Percentiles rank a stretch among this genome's conserved stretches.
Conservation (phyloP, 2,329 filamentous ascomycete genomes). For the Thelonectria blattea region DNA sequence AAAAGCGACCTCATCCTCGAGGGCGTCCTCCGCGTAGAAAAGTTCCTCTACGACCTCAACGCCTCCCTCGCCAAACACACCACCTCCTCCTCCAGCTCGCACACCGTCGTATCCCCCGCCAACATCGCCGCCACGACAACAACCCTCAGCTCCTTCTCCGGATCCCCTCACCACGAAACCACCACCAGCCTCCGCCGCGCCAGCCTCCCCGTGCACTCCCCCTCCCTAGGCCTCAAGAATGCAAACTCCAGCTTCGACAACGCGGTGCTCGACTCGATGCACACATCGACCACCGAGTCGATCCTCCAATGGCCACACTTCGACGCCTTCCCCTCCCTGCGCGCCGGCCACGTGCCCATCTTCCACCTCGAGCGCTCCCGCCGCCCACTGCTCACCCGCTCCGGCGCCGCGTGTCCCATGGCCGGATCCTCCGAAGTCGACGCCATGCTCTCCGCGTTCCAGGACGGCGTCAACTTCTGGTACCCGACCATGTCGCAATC, state of each 20-base stretch:
- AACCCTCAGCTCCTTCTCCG: slow-evolving; percentile 32
- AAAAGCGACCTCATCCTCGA: slow-evolving; percentile 60
- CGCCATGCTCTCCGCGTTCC: slow-evolving; percentile 50
- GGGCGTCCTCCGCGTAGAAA: slow-evolving; percentile 55
- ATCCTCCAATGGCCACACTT: slow-evolving; percentile 60
- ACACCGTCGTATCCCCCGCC: slow-evolving; percentile 26
- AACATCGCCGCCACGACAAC: background rate
- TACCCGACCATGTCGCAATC: slow-evolving; percentile 55
- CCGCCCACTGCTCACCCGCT: slow-evolving; percentile 41
- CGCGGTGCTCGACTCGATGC: slow-evolving; percentile 56
- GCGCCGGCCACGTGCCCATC: slow-evolving; percentile 51
- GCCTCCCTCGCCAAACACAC: slow-evolving; percentile 44
- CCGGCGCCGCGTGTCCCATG: slow-evolving; percentile 49
- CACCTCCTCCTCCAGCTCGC: background rate
- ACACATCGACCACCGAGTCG: slow-evolving; percentile 57
- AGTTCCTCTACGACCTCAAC: slow-evolving; percentile 52
- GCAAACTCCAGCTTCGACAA: slow-evolving; percentile 47
- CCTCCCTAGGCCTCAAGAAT: slow-evolving; percentile 29
- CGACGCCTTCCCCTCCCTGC: slow-evolving; percentile 50
- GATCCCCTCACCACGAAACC: slow-evolving; percentile 28
- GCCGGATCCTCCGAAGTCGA: slow-evolving; percentile 50
- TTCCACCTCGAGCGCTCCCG: slow-evolving; percentile 55
- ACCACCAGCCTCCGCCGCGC: slow-evolving; percentile 24
- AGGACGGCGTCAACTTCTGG: slow-evolving; percentile 58
- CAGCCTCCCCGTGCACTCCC: slow-evolving; percentile 36